phyloP scores from a whole-genome alignment of 805 yeast genomes.

The Torulaspora quercuum region DNA sequence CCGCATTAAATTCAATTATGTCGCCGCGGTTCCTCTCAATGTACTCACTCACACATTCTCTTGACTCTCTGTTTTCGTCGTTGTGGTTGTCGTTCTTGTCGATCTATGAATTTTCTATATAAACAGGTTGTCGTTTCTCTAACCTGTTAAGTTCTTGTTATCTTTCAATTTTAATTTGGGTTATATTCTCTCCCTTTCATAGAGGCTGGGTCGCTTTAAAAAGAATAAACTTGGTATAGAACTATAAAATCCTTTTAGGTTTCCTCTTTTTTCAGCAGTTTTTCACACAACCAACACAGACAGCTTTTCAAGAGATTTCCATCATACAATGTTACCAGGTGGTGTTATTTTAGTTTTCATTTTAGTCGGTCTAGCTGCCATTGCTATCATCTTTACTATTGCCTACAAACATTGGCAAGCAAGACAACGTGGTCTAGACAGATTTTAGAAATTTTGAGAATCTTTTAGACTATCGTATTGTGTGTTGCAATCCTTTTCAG shows the following conservation, averaged over 20 bases:
- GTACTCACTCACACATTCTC: not conserved
- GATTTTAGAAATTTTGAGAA: slow-evolving; percentile 28
- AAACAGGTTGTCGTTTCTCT: too few relatives aligned
- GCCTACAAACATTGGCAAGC: slow-evolving; percentile 36
- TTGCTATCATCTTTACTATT: slow-evolving; percentile 33
- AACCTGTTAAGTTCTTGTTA: too few relatives aligned
- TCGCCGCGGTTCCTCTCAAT: slow-evolving; percentile 1
- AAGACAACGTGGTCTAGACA: slow-evolving; percentile 40
- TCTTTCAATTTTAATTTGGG: too few relatives aligned
- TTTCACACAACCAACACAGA: slow-evolving; percentile 10
- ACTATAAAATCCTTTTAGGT: too few relatives aligned
- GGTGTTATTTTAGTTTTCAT: slow-evolving; percentile 71
- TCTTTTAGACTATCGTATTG: slow-evolving; percentile 6
- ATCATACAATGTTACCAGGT: slow-evolving; percentile 55
- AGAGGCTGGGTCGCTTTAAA: not conserved
- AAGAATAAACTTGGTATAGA: too few relatives aligned
- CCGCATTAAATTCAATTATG: slow-evolving; percentile 10
- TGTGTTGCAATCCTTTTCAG: slow-evolving; percentile 6
- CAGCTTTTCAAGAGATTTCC: slow-evolving; percentile 6
- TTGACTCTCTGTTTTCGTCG: not conserved
- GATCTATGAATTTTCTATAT: slow-evolving; percentile 1
- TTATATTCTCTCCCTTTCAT: too few relatives aligned
- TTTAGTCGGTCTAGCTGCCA: slow-evolving; percentile 36
- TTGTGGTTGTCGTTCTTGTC: slow-evolving; percentile 5
- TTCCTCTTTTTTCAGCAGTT: too few relatives aligned